Percentiles rank a stretch among this genome's conserved stretches.
phyloP scores from a whole-genome alignment of 225 moss, liverwort and hornwort species.

The Lunularia cruciata region DNA sequence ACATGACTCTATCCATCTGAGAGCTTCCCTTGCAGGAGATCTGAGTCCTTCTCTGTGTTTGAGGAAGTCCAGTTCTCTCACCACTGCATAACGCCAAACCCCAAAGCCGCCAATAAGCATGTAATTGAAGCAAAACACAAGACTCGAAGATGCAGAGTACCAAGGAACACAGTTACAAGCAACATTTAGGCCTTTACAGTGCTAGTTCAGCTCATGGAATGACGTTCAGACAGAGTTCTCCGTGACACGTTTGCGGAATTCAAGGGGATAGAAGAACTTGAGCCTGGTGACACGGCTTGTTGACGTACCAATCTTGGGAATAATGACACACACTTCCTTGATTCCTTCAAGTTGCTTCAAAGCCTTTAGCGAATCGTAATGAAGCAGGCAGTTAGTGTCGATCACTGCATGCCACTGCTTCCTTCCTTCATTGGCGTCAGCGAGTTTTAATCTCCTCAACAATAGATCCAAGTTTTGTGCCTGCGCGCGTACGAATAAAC shows the following conservation, averaged over 20 bases:
- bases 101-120: too few relatives aligned
- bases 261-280: background rate
- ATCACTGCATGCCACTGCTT: slow-evolving; percentile 79
- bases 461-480: slow-evolving; percentile 48
- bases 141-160: too few relatives aligned
- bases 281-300: too few relatives aligned
- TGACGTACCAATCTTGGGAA: slow-evolving; percentile 76
- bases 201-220: too few relatives aligned
- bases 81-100: slow-evolving; percentile 59
- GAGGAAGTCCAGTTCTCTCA: slow-evolving; percentile 75
- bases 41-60: slow-evolving; percentile 43
- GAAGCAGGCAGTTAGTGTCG: slow-evolving; percentile 69
- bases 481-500: too few relatives aligned
- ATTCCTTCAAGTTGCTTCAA: slow-evolving; percentile 78
- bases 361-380: slow-evolving; percentile 55
- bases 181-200: too few relatives aligned
- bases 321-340: slow-evolving; percentile 69
- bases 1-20: slow-evolving; percentile 79
- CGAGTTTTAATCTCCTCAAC: slow-evolving; percentile 55
- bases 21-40: slow-evolving; percentile 47
- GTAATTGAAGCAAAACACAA: too few relatives aligned
- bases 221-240: too few relatives aligned
- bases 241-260: too few relatives aligned
- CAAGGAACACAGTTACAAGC: too few relatives aligned
- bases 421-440: slow-evolving; percentile 37